These are phyloP conservation scores for Rauvolfia tetraphylla DNA, from an alignment of 257 asterid species.

Conservation along the genomic window DNA sequence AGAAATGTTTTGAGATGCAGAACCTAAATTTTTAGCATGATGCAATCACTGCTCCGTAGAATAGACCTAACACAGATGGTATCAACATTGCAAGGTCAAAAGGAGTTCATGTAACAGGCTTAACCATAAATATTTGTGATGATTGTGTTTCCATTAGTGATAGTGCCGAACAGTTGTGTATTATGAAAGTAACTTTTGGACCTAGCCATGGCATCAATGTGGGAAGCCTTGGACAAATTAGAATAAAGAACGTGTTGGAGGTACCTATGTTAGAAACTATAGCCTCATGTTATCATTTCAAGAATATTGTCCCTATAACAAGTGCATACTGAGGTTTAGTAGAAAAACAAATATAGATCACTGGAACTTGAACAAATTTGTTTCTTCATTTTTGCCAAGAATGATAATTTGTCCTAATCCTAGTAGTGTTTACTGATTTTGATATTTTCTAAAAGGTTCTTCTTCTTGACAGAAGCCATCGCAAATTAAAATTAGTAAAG, in stretches of 20 bases:
- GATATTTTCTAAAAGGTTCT: neutral
- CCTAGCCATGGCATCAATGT: constrained; percentile 7
- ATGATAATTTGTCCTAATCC: too few relatives aligned
- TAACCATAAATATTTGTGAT: neutral
- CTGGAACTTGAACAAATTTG: too few relatives aligned
- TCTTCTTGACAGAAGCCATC: constrained; percentile 14
- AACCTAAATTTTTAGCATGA: constrained; percentile 1
- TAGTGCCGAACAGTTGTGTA: neutral
- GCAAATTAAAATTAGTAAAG: constrained; percentile 20
- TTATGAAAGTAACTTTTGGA: neutral
- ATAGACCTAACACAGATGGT: constrained; percentile 1
- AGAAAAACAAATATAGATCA: too few relatives aligned
- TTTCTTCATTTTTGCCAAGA: too few relatives aligned
- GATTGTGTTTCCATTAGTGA: constrained; percentile 3
- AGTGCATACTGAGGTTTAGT: neutral
- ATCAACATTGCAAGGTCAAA: neutral
- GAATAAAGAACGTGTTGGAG: neutral
- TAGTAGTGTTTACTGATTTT: too few relatives aligned
- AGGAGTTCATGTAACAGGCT: neutral
- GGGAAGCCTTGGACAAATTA: constrained; percentile 5
- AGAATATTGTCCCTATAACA: neutral
- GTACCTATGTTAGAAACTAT: neutral
- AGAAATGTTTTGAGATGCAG: neutral
- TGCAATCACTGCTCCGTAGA: neutral
- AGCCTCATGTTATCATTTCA: neutral